Evolutionary conservation across 202 grass and related monocot genomes (phyloP).

Genomic region (Dendrocalamus latiflorus): DNA sequence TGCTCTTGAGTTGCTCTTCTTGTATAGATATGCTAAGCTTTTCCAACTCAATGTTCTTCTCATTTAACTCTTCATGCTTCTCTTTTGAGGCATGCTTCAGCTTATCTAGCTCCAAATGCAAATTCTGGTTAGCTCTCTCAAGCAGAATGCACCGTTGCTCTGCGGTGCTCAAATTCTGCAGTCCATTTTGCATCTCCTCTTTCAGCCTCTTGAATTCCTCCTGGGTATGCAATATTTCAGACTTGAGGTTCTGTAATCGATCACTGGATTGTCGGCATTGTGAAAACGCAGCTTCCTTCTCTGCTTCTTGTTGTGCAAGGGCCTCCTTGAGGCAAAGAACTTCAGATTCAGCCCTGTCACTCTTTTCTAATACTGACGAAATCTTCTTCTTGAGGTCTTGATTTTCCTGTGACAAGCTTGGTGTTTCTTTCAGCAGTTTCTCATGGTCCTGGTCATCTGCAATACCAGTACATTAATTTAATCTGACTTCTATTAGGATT

Average conservation of each 20-base stretch:
- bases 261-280: constrained; percentile 64
- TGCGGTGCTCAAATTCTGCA: constrained; percentile 50
- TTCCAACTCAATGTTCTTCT: constrained; percentile 66
- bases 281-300: constrained; percentile 58
- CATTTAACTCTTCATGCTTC: constrained; percentile 68
- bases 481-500: not conserved
- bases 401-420: constrained; percentile 71
- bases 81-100: constrained; percentile 58
- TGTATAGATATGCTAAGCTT: constrained; percentile 69
- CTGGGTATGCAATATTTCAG: constrained; percentile 73
- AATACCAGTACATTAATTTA: constrained; percentile 1
- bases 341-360: constrained; percentile 55
- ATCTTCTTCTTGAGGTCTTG: constrained; percentile 78
- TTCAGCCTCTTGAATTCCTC: constrained; percentile 73
- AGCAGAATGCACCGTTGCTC: constrained; percentile 53
- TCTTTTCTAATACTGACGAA: constrained; percentile 47
- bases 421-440: constrained; percentile 80
- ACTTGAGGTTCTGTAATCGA: constrained; percentile 54
- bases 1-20: constrained; percentile 61
- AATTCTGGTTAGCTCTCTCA: constrained; percentile 60
- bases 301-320: constrained; percentile 50
- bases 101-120: constrained; percentile 62
- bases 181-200: constrained; percentile 65
- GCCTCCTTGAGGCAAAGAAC: constrained; percentile 50
- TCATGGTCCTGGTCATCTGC: constrained; percentile 67